phyloP scores from a whole-genome alignment of 768 basidiomycete species.

The Hemileccinum rubropunctum region DNA sequence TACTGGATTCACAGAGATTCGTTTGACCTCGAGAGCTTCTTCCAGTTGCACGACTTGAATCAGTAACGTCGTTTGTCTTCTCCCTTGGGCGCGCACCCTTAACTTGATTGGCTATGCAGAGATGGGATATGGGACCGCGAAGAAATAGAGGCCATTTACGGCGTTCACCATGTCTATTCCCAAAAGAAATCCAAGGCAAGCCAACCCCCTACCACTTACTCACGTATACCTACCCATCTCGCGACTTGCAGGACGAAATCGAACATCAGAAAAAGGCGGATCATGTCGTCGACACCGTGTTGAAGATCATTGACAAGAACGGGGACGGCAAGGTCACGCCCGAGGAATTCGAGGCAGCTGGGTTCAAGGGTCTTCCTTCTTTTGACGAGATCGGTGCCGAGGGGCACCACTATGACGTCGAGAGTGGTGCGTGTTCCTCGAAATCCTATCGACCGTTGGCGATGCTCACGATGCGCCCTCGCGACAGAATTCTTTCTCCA shows the following conservation, averaged over 20 bases:
- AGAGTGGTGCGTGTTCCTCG: constrained; percentile 65
- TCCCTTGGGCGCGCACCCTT: not conserved
- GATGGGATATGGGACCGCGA: constrained; percentile 81
- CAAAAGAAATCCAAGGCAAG: constrained; percentile 73
- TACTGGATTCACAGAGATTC: constrained; percentile 54
- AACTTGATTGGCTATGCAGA: constrained; percentile 33
- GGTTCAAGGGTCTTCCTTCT: constrained; percentile 74
- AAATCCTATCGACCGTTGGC: not conserved
- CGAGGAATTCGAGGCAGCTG: constrained; percentile 70
- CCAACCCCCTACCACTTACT: not conserved
- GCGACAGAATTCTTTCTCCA: constrained; percentile 86
- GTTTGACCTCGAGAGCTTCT: constrained; percentile 86
- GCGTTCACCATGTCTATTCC: constrained; percentile 89
- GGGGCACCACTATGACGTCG: constrained; percentile 91
- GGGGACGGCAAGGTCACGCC: constrained; percentile 66
- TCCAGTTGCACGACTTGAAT: constrained; percentile 93
- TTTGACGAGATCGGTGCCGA: constrained; percentile 84
- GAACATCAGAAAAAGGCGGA: constrained; percentile 84
- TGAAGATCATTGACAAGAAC: constrained; percentile 70
- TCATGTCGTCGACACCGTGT: constrained; percentile 66
- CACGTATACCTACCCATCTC: not conserved
- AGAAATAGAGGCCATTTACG: constrained; percentile 95
- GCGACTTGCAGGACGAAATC: constrained; percentile 54
- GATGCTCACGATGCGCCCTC: not conserved
- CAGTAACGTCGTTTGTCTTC: constrained; percentile 40